Percentiles rank a stretch among this genome's conserved stretches.
Evolutionary conservation across 352 stramenopile species (phyloP).

Genomic region (Thalassiosira ordinaria): DNA sequence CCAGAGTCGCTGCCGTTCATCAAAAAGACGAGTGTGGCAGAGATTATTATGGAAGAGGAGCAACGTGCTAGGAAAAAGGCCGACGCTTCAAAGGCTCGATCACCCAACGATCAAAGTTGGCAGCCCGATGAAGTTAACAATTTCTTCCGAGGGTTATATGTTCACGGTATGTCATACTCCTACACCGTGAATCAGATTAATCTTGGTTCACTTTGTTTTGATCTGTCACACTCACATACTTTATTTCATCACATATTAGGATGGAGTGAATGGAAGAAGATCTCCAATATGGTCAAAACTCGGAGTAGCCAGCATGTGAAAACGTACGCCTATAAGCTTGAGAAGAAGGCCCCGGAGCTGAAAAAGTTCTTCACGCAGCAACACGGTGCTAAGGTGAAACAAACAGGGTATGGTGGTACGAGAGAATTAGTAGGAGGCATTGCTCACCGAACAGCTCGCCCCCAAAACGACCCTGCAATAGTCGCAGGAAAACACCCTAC

Average conservation of each 20-base stretch:
- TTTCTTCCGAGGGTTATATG: constrained; percentile 9
- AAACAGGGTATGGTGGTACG: neutral
- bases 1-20: constrained; percentile 21
- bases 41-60: constrained; percentile 20
- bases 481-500: constrained; percentile 9
- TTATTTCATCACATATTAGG: constrained; percentile 2
- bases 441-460: constrained; percentile 6
- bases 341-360: constrained; percentile 18
- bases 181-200: neutral
- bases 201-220: constrained; percentile 2
- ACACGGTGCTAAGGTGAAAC: neutral
- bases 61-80: constrained; percentile 3
- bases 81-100: constrained; percentile 3
- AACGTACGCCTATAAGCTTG: constrained; percentile 13
- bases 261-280: constrained; percentile 34
- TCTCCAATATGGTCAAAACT: constrained; percentile 28
- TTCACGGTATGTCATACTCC: constrained; percentile 1
- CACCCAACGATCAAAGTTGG: constrained; percentile 5
- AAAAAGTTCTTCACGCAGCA: constrained; percentile 28
- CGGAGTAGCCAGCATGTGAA: constrained; percentile 4
- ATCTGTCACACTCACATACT: neutral
- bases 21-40: constrained; percentile 3
- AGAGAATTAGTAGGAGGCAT: constrained; percentile 1
- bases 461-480: constrained; percentile 8
- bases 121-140: constrained; percentile 18